phyloP scores from a whole-genome alignment of 169 alveolate genomes.

The Babesia bigemina region DNA sequence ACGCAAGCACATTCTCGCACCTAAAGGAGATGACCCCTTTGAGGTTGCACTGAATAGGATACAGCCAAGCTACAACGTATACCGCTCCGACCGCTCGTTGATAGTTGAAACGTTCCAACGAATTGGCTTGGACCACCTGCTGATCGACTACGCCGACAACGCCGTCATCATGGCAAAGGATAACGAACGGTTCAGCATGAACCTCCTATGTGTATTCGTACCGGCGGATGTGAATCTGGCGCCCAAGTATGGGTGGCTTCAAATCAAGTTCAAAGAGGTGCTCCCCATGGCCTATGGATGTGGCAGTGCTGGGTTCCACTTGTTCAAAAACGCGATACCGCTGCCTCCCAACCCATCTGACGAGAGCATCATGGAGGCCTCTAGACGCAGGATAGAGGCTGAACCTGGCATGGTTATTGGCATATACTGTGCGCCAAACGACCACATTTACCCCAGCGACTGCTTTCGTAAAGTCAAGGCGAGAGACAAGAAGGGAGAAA shows the following conservation, averaged over 20 bases:
- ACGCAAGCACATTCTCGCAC: constrained; percentile 13
- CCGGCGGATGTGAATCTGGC: background rate
- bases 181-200: constrained; percentile 19
- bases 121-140: constrained; percentile 27
- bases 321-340: constrained; percentile 28
- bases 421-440: constrained; percentile 20
- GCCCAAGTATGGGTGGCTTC: constrained; percentile 25
- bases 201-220: constrained; percentile 7
- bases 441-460: constrained; percentile 20
- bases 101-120: background rate
- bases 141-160: constrained; percentile 21
- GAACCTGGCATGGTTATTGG: constrained; percentile 36
- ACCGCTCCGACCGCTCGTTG: constrained; percentile 43
- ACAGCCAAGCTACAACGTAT: constrained; percentile 24
- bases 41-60: constrained; percentile 38
- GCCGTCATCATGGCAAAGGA: constrained; percentile 13
- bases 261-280: constrained; percentile 35
- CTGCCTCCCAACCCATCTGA: background rate
- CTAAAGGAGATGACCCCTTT: constrained; percentile 41
- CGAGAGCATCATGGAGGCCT: background rate
- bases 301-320: constrained; percentile 14
- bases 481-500: background rate
- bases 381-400: constrained; percentile 17
- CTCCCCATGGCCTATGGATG: constrained; percentile 26
- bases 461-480: constrained; percentile 16